Percentiles rank a stretch among this genome's conserved stretches.
Evolutionary conservation across 192 early-diverging fungal species (phyloP).

Genomic region (Podila minutissima): DNA sequence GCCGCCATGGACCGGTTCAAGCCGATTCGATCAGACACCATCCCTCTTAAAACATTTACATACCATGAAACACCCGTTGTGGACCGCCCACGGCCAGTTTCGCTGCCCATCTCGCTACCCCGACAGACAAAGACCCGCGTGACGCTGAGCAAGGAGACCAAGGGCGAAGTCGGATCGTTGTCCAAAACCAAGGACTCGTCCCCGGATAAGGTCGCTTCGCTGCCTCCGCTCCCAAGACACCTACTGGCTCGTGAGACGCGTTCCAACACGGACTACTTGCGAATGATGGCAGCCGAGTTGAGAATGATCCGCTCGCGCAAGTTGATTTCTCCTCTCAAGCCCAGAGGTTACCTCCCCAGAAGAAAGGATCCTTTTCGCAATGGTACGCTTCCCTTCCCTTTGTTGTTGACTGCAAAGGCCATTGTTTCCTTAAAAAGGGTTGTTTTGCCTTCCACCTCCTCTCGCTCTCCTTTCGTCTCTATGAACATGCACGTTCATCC

Average conservation of each 20-base stretch:
- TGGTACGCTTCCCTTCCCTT: slow-evolving; percentile 9
- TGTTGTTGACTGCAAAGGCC: not conserved
- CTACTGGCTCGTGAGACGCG: slow-evolving; percentile 48
- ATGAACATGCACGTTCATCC: not conserved
- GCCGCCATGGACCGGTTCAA: slow-evolving; percentile 48
- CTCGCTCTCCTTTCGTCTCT: not conserved
- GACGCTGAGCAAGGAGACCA: not conserved
- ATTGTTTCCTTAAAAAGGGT: not conserved
- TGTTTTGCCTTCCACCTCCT: slow-evolving; percentile 1
- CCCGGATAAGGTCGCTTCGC: slow-evolving; percentile 1
- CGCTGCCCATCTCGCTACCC: slow-evolving; percentile 7
- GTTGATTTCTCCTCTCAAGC: slow-evolving; percentile 55
- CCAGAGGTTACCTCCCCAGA: slow-evolving; percentile 52
- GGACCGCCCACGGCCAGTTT: slow-evolving; percentile 18
- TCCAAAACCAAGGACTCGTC: not conserved
- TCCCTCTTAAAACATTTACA: slow-evolving; percentile 45
- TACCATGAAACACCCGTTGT: slow-evolving; percentile 49
- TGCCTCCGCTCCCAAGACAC: slow-evolving; percentile 35
- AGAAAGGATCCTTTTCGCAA: slow-evolving; percentile 52
- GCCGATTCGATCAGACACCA: slow-evolving; percentile 34
- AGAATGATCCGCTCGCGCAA: slow-evolving; percentile 64
- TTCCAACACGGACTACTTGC: slow-evolving; percentile 58
- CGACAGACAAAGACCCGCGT: not conserved
- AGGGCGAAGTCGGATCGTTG: not conserved
- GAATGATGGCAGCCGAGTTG: slow-evolving; percentile 59